Base-by-base conservation (phyloP, 768 basidiomycete genomes). In the Leccinum longicurvipes region DNA sequence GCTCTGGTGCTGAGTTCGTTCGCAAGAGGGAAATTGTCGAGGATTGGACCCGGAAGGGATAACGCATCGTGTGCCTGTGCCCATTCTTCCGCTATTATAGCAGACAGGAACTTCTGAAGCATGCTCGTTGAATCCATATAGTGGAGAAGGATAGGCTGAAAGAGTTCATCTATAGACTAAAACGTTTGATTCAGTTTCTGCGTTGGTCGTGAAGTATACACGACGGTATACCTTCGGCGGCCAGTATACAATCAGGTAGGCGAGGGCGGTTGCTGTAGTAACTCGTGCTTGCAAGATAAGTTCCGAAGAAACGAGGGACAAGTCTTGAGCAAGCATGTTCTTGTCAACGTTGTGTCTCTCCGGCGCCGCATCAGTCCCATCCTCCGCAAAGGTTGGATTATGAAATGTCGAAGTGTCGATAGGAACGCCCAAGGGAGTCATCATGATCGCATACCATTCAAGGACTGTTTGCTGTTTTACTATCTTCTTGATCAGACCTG, bases 321-420 rank as follows among this genome's bases (percentile, higher is more conserved):
- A 74, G 68, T 99, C 97, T 67, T 98, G 95, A 5, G 82, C 78
- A 23, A 98, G 77, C 86, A 98, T 93, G 56, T 89, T 89, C 77
- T 93, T 98, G 76, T 99, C 97, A 29, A 98, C 92, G 63, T 97
- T 94, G 68, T 98, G 92, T 46, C 85, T 81, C 68, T 92, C 88
- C 0, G 78, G 74, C 19, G 27, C 44, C 2, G 74, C 70, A 23
- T 77, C 74, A 6, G 72, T 70, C 10, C 79, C 80, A 53, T 81
- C 76, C 15, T 74, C 72, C 1, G 77, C 67, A n/a, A 81, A 69
- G 3, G 78, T 74, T 3, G 87, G 83, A 46, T 79, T 78, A 70
- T 87, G 86, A 66, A 98, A 93, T 15, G 78, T 74, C 0, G 82
- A 72, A 0, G 82, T 65, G 58, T 95, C 86, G 60, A 98, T 79